Evolutionary conservation across 1,284 basidiomycete genomes (phyloP), one percentile per base, ranked within the genome.

Genomic region (Takashimella koratensis): DNA sequence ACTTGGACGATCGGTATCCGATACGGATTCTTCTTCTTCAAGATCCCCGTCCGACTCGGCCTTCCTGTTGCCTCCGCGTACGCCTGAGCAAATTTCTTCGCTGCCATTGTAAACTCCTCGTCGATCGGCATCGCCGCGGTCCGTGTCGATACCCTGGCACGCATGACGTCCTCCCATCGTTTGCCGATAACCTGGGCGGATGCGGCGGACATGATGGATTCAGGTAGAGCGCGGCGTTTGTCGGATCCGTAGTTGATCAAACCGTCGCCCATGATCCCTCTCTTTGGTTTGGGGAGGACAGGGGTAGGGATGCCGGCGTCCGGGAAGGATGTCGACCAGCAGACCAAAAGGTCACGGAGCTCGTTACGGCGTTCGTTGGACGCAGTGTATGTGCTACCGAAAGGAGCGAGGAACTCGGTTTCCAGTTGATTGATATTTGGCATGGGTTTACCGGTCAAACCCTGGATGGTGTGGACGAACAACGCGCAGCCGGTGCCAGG

Each of bases 201-300:
- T 1, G 59, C 56, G 4, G 53, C 56, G 2, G 61, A 59, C 52
- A 70, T 65, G 16, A 58, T 59, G 10, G 19, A 25, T 20, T 64
- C 60, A 1, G 70, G 70, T 4, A 72, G 61, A 1, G 56, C 36
- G 27, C 68, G 59, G 10, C 66, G 56, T n/a, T 46, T 43, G 43
- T 69, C 67, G 30, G 57, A 55, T 2, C 40, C 48, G 10, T 51
- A 59, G 4, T 56, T 58, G 0, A 13, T 16, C 5, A 62, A 20
- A 2, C 66, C 68, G 36, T 65, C 52, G 20, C 70, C 70, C 3
- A 65, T 49, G 4, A 46, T 48, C 5, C 63, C 62, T 2, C 45
- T 39, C 6, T 27, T 50, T 3, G 66, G 68, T 5, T 57, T 26
- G 2, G 45, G 43, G 2, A 68, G 42, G 3, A 55, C 26, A 0